Evolutionary conservation across 345 rosid genomes (phyloP).

Genomic region (Eucalyptus curtisii): DNA sequence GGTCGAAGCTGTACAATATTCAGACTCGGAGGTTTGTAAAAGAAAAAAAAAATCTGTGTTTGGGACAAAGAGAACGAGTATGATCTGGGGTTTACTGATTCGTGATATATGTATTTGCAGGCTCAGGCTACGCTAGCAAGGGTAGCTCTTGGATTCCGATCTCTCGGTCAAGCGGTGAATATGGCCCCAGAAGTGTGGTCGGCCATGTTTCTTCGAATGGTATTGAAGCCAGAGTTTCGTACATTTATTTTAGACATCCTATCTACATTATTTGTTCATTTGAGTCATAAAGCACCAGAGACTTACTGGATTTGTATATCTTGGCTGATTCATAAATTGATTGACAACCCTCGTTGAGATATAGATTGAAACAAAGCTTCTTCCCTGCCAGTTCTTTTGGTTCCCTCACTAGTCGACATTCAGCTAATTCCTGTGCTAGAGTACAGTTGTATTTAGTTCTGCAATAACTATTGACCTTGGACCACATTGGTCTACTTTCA

Average conservation of each 20-base stretch:
- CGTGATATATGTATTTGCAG: conserved; percentile 8
- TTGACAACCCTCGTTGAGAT: background rate
- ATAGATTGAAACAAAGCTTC: background rate
- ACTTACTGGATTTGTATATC: conserved; percentile 52
- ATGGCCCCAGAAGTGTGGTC: conserved; percentile 80
- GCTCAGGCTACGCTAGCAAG: conserved; percentile 29
- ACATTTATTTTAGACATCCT: conserved; percentile 36
- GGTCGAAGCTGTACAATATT: conserved; percentile 1
- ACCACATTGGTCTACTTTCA: background rate
- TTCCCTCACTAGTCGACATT: background rate
- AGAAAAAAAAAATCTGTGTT: background rate
- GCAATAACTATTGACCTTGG: background rate
- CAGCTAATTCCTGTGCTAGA: background rate
- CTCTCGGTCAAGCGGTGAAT: conserved; percentile 48
- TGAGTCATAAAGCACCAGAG: conserved; percentile 39
- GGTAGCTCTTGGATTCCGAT: conserved; percentile 42
- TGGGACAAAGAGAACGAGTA: background rate
- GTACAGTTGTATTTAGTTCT: background rate
- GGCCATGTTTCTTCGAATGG: conserved; percentile 56
- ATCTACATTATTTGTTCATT: conserved; percentile 36
- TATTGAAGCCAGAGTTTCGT: conserved; percentile 49
- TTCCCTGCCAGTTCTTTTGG: background rate
- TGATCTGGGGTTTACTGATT: background rate
- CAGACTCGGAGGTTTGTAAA: conserved; percentile 30
- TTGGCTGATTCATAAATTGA: conserved; percentile 33